Conservation (phyloP, 345 rosid species). For the Gossypium herbaceum region DNA sequence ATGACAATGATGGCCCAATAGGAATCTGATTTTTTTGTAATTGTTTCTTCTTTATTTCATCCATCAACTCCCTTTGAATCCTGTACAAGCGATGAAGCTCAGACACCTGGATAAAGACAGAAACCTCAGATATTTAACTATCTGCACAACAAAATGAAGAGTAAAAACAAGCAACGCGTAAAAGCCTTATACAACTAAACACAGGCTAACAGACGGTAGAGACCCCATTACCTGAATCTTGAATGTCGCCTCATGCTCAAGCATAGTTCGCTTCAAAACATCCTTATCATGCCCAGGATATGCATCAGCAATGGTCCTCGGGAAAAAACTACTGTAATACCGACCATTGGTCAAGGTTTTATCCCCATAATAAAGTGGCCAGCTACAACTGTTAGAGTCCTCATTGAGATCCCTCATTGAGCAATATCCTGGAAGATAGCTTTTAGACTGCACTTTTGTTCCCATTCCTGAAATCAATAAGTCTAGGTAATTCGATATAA, state of each 20-base stretch:
- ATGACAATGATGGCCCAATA: conserved; percentile 45
- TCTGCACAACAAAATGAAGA: conserved; percentile 20
- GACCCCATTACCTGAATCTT: conserved; percentile 63
- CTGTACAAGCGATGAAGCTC: conserved; percentile 72
- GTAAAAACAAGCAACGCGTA: conserved; percentile 19
- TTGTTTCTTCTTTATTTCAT: conserved; percentile 56
- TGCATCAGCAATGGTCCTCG: conserved; percentile 39
- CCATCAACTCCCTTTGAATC: conserved; percentile 62
- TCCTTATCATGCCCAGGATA: conserved; percentile 53
- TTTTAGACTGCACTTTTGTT: conserved; percentile 67
- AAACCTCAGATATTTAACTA: conserved; percentile 16
- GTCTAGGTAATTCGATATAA: not conserved
- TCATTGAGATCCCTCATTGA: conserved; percentile 72
- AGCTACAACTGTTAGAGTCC: conserved; percentile 58
- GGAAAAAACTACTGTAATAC: conserved; percentile 43
- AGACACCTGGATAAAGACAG: conserved; percentile 37
- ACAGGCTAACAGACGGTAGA: not conserved
- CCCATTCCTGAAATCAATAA: conserved; percentile 61
- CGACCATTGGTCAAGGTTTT: conserved; percentile 43
- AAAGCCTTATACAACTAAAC: not conserved
- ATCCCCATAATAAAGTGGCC: conserved; percentile 52
- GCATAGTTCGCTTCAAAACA: conserved; percentile 62
- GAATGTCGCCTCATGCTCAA: conserved; percentile 78
- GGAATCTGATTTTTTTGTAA: conserved; percentile 28
- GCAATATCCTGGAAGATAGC: conserved; percentile 54